Evolutionary conservation across 2,329 filamentous ascomycete genomes (phyloP).

Genomic region (Aspergillus phoenicis): DNA sequence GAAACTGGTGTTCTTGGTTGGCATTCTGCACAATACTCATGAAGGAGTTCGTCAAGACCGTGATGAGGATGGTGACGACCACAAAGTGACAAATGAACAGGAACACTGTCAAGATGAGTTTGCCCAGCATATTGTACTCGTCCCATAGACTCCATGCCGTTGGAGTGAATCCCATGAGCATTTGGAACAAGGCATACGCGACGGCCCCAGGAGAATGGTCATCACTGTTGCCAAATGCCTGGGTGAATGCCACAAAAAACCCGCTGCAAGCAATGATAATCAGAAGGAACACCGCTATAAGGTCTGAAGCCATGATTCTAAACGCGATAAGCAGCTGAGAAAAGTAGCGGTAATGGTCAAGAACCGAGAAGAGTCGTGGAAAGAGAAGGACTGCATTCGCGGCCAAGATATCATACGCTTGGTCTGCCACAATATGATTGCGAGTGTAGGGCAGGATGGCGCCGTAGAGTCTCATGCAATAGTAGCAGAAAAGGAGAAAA

Average conservation of each 20-base stretch:
- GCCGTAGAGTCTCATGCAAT: constrained; percentile 84
- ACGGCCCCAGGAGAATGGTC: constrained; percentile 70
- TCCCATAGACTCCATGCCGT: constrained; percentile 91
- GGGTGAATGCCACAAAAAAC: constrained; percentile 91
- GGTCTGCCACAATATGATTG: constrained; percentile 71
- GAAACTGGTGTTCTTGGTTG: constrained; percentile 85
- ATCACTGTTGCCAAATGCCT: constrained; percentile 67
- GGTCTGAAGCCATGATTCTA: constrained; percentile 86
- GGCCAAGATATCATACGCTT: constrained; percentile 92
- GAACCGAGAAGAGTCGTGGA: constrained; percentile 85
- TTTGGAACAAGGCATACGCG: constrained; percentile 90
- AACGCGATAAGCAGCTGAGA: constrained; percentile 93
- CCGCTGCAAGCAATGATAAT: constrained; percentile 88
- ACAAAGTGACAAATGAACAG: constrained; percentile 95
- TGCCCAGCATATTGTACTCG: constrained; percentile 77
- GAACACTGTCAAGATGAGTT: constrained; percentile 74
- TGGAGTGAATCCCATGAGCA: constrained; percentile 93
- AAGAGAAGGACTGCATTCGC: constrained; percentile 87
- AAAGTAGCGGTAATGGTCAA: constrained; percentile 96
- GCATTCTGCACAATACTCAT: constrained; percentile 94
- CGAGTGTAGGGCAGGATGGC: constrained; percentile 76
- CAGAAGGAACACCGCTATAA: constrained; percentile 80
- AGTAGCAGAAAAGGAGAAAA: constrained; percentile 82
- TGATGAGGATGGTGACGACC: constrained; percentile 90
- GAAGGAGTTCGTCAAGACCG: constrained; percentile 94